Base-by-base conservation (phyloP, 129 eudicot species). In the Sambucus nigra region DNA sequence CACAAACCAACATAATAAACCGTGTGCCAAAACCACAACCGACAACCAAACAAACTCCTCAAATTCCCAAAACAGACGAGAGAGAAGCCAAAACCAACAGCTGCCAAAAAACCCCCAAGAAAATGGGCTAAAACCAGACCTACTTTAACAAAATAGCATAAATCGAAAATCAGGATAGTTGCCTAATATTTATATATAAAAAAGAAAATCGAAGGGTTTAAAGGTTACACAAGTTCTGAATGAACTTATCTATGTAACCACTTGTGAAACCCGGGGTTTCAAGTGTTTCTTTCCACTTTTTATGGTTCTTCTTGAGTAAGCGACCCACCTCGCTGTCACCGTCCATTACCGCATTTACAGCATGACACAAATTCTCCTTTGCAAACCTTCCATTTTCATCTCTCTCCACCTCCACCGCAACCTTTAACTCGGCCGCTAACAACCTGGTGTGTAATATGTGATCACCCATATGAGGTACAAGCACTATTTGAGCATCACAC, bases 331-430 rank as follows among this genome's bases (percentile, higher is more conserved):
- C 66, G 25, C 79, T 65, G 0, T 27, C 76, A 25, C 53, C 49
- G 25, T 77, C 84, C 79, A 72, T 77, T 44, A 55, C 84, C 9
- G 21, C 1, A 47, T 54, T 48, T 4, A 77, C 29, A 12, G 79
- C 76, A 14, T 26, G 38, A 26, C 73, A 59, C 58, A 77, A 33
- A 47, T 48, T 54, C 59, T 77, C 84, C 63, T 59, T 73, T 0
- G 76, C 58, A 21, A 77, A 69, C 79, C 72, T 53, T 28, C 66
- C 79, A 71, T 48, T 65, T 9, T 63, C 66, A 0, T 68, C 73
- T 28, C 69, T 59, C 55, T 59, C 69, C 51, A 77, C 79, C 63
- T 77, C 79, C n/a, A 77, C 76, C 16, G 69, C 84, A 49, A 72
- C 84, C 59, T 68, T 60, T 17, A 77, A 25, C 35, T 77, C 84